These are phyloP conservation scores for Theileria annulata DNA, from an alignment of 169 alveolate genomes.

Conservation along the genomic window DNA sequence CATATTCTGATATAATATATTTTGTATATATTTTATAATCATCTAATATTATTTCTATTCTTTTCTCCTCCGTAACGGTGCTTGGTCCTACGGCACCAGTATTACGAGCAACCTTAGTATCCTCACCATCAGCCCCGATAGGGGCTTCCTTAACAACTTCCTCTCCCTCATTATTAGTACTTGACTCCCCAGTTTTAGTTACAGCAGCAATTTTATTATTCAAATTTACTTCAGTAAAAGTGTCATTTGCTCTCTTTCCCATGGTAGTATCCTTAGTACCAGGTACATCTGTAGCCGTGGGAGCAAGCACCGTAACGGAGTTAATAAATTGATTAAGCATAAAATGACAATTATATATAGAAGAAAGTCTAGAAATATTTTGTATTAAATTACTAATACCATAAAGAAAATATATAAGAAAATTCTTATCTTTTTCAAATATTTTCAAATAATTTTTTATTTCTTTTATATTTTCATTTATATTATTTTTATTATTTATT, in stretches of 20 bases:
- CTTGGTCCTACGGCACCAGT: background rate
- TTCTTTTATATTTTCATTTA: conserved; percentile 22
- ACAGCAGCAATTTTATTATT: too few relatives aligned
- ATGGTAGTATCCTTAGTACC: background rate
- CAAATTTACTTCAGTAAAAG: too few relatives aligned
- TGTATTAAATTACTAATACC: conserved; percentile 58
- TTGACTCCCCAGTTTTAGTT: too few relatives aligned
- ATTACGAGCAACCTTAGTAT: background rate
- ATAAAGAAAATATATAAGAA: conserved; percentile 44
- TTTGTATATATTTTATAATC: background rate
- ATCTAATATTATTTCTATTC: background rate
- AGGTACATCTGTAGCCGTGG: too few relatives aligned
- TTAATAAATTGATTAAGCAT: conserved; percentile 42
- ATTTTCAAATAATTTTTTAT: conserved; percentile 30
- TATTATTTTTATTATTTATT: conserved; percentile 20
- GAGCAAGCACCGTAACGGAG: too few relatives aligned
- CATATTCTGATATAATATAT: conserved; percentile 5
- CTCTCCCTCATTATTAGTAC: too few relatives aligned
- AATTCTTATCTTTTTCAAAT: conserved; percentile 22
- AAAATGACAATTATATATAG: conserved; percentile 39
- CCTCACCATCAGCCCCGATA: background rate
- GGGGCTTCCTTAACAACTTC: background rate
- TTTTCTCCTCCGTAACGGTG: background rate
- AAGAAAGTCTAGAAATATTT: conserved; percentile 44
- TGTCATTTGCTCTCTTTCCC: too few relatives aligned